Evolutionary conservation across 1,139 yeast genomes (phyloP).

Genomic region (Magnusiomyces paraingens): DNA sequence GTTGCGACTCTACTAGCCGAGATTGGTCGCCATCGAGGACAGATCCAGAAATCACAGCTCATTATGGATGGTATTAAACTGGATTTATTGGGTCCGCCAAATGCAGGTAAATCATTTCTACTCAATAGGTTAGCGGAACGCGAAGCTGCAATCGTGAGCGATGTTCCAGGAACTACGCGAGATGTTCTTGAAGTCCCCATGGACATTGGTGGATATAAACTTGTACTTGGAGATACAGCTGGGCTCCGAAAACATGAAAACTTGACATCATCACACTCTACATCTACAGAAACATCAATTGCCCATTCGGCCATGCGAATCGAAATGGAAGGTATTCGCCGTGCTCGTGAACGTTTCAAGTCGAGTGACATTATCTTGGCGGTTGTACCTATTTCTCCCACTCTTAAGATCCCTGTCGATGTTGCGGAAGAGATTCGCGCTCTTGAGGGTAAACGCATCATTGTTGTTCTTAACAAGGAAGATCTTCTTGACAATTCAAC

Average conservation of each 20-base stretch:
- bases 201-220: conserved; percentile 78
- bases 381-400: conserved; percentile 27
- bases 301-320: conserved; percentile 45
- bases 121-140: conserved; percentile 66
- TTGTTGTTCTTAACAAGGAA: conserved; percentile 31
- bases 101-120: conserved; percentile 91
- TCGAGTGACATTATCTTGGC: conserved; percentile 51
- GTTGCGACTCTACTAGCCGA: conserved; percentile 41
- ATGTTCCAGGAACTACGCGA: conserved; percentile 90
- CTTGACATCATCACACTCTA: conserved; percentile 15
- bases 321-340: conserved; percentile 74
- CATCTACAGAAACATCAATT: conserved; percentile 6
- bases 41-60: conserved; percentile 55
- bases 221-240: conserved; percentile 86
- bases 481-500: conserved; percentile 24
- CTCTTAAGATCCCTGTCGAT: conserved; percentile 14
- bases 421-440: conserved; percentile 24
- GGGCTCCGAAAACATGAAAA: conserved; percentile 53
- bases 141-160: conserved; percentile 88
- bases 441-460: conserved; percentile 24
- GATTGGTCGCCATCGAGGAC: conserved; percentile 37
- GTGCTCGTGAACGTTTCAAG: conserved; percentile 62
- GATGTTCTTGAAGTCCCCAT: conserved; percentile 78
- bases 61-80: conserved; percentile 67
- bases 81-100: conserved; percentile 83